Base-by-base conservation (phyloP, 2,329 filamentous ascomycete species). In the Clarireedia monteithiana region DNA sequence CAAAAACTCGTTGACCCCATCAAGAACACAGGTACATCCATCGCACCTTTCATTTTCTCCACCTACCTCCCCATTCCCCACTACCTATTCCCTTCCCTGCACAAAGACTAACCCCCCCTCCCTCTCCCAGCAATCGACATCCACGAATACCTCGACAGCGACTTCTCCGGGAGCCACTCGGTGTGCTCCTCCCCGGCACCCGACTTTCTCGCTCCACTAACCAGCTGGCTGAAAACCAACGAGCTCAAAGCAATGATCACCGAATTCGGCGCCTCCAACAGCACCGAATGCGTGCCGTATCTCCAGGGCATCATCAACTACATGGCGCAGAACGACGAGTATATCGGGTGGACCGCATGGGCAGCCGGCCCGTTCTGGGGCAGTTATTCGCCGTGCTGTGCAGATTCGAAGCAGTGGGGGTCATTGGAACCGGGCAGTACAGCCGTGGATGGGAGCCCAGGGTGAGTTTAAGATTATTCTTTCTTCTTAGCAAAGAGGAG, bases 321-420 rank as follows among this genome's bases (percentile, higher is more conserved):
- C 63, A 76, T 79, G 71, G 67, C 71, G 26, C 56, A 69, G n/a
- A 76, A 77, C 58, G 66, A 71, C 1, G 72, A 72, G 60, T 77
- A 75, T 59, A 76, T 78, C 47, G 76, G 76, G 2, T 78, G 75
- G 76, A 76, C 76, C 0, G 75, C 75, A 3, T 78, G 75, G 76
- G 72, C 75, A 0, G 76, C 76, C 0, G 76, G 76, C 0, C 76
- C 76, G 0, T 70, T 79, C 46, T 78, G 76, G 76, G 76, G 76
- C 1, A 60, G 67, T 6, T 62, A 68, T 44, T 72, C 69, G 54
- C 76, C 72, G 20, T 72, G 72, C 60, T 78, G 66, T 49, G 69
- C 71, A 0, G 73, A 77, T 67, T 67, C 65, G 47, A 59, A 59
- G 42, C 70, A 72, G 59, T 69, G 70, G 44, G 75, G 75, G 4